These are phyloP conservation scores for Scutellospora calospora DNA, from an alignment of 371 early-diverging fungal genomes.

Conservation along the genomic window DNA sequence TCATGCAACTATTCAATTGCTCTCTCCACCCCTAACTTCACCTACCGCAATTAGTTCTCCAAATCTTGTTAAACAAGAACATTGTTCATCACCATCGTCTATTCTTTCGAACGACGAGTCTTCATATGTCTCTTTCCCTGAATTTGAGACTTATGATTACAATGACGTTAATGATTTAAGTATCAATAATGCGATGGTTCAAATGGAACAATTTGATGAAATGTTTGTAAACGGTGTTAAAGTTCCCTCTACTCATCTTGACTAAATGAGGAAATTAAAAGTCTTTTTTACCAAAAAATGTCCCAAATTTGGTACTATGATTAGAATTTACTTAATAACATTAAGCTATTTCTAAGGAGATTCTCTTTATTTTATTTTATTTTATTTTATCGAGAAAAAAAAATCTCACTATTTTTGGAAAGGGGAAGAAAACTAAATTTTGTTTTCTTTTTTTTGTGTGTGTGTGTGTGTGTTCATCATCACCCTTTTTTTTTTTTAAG, in stretches of 20 bases:
- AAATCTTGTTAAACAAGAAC: neutral
- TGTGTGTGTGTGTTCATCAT: too few relatives aligned
- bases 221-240: constrained; percentile 38
- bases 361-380: too few relatives aligned
- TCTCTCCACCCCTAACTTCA: constrained; percentile 27
- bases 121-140: constrained; percentile 34
- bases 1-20: constrained; percentile 37
- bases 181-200: neutral
- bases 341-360: too few relatives aligned
- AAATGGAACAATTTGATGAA: constrained; percentile 43
- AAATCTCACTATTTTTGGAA: too few relatives aligned
- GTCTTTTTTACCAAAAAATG: too few relatives aligned
- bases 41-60: constrained; percentile 6
- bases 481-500: neutral
- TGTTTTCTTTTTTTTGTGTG: neutral
- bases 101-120: constrained; percentile 7
- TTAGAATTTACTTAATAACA: too few relatives aligned
- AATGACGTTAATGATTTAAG: neutral
- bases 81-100: neutral
- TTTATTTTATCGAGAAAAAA: too few relatives aligned
- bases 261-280: neutral
- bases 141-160: constrained; percentile 24
- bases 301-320: too few relatives aligned
- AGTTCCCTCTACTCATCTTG: neutral
- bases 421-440: neutral